These are phyloP conservation scores for Pleurotus platypus DNA, from an alignment of 768 basidiomycete genomes.

Conservation along the genomic window DNA sequence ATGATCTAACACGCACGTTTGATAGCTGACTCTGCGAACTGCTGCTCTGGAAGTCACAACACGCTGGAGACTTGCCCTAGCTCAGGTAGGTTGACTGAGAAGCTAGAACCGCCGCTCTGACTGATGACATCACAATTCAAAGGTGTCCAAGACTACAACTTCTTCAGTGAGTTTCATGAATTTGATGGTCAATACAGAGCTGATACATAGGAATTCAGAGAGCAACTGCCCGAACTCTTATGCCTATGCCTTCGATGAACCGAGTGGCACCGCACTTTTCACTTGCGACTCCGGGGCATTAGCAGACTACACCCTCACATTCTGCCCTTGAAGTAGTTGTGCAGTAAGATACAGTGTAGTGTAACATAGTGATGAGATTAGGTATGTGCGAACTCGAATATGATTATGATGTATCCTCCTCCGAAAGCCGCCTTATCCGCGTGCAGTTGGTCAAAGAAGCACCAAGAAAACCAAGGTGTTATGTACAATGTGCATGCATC, in stretches of 20 bases:
- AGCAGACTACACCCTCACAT: constrained; percentile 33
- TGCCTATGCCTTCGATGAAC: constrained; percentile 44
- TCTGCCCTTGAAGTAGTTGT: constrained; percentile 23
- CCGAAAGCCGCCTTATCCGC: no score
- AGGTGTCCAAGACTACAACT: constrained; percentile 22
- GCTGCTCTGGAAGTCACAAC: constrained; percentile 29
- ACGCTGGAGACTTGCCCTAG: constrained; percentile 31
- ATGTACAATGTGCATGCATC: no score
- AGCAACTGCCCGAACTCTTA: constrained; percentile 28
- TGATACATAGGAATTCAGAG: constrained; percentile 14
- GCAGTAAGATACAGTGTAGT: no score
- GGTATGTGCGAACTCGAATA: no score
- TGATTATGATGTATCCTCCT: no score
- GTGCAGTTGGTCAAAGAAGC: no score
- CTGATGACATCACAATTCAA: not conserved
- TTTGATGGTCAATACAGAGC: not conserved
- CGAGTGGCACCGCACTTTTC: constrained; percentile 41
- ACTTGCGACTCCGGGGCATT: constrained; percentile 26
- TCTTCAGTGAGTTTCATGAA: constrained; percentile 15
- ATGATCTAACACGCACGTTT: not conserved
- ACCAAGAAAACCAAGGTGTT: no score
- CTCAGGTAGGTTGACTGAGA: constrained; percentile 18
- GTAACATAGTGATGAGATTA: no score
- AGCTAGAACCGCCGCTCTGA: not conserved
- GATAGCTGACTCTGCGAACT: constrained; percentile 24